Percentiles rank a stretch among this genome's conserved stretches.
Evolutionary conservation across 257 asterid genomes (phyloP).

Genomic region (Nicotiana benthamiana): DNA sequence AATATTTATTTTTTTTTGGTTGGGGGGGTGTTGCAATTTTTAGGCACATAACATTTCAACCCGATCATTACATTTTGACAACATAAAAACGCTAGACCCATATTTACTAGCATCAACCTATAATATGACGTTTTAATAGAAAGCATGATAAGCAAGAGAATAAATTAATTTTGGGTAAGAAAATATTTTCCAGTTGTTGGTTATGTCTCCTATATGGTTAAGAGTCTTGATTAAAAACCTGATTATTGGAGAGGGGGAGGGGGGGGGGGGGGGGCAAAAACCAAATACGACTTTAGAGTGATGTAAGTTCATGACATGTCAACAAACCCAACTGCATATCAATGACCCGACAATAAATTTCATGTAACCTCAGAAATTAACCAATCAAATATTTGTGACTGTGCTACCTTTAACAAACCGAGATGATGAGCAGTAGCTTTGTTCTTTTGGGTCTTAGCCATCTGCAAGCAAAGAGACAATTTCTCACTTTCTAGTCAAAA

Average conservation of each 20-base stretch:
- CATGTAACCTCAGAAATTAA: background rate
- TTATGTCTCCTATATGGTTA: background rate
- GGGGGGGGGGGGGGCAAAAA: no score
- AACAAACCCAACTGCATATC: background rate
- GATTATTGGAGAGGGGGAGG: background rate
- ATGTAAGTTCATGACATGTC: background rate
- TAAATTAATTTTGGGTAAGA: background rate
- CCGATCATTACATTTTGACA: background rate
- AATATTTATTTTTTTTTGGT: background rate
- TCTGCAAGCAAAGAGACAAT: constrained; percentile 39
- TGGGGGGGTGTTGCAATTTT: background rate
- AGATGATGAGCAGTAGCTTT: constrained; percentile 98
- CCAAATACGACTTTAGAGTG: background rate
- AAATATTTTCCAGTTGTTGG: background rate
- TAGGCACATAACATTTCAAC: background rate
- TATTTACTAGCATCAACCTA: background rate
- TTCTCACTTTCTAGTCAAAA: background rate
- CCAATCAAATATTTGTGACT: background rate
- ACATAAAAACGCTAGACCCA: background rate
- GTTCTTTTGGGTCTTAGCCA: constrained; percentile 97
- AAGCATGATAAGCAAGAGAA: background rate
- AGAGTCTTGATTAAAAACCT: background rate
- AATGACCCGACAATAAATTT: background rate
- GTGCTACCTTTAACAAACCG: constrained; percentile 78
- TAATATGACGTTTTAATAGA: background rate